Percentiles rank a stretch among this genome's conserved stretches.
Conservation (phyloP, 192 early-diverging fungal genomes). For the Entomortierella lignicola region DNA sequence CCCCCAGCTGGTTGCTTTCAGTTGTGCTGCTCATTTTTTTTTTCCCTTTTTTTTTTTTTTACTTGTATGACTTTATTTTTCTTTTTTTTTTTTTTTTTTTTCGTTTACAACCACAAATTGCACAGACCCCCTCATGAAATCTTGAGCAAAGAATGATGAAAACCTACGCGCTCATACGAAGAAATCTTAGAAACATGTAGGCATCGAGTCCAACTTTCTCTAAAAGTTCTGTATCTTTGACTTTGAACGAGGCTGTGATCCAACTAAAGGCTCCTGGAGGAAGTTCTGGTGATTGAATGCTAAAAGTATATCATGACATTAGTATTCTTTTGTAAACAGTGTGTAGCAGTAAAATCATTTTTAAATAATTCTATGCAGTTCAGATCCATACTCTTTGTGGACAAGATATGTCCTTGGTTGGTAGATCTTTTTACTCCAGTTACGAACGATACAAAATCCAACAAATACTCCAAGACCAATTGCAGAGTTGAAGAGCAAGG, state of each 20-base stretch:
- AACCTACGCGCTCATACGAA: constrained; percentile 67
- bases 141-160: no score
- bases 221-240: constrained; percentile 67
- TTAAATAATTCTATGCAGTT: no score
- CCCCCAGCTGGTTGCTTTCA: constrained; percentile 7
- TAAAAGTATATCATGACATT: no score
- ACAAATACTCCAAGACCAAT: constrained; percentile 64
- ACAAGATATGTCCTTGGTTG: constrained; percentile 77
- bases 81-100: no score
- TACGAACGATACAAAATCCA: constrained; percentile 74
- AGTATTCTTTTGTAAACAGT: no score
- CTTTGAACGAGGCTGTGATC: constrained; percentile 66
- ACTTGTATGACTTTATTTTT: no score
- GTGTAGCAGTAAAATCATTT: no score
- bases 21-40: no score
- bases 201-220: constrained; percentile 74
- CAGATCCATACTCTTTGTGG: constrained; percentile 66
- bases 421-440: constrained; percentile 74
- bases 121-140: no score
- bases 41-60: no score
- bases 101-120: neutral
- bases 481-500: constrained; percentile 74
- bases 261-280: constrained; percentile 67
- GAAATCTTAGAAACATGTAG: constrained; percentile 82
- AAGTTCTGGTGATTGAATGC: constrained; percentile 63